These are phyloP conservation scores for Echinochloa phyllopogon DNA, from an alignment of 176 grass and related monocot species.

Conservation along the genomic window DNA sequence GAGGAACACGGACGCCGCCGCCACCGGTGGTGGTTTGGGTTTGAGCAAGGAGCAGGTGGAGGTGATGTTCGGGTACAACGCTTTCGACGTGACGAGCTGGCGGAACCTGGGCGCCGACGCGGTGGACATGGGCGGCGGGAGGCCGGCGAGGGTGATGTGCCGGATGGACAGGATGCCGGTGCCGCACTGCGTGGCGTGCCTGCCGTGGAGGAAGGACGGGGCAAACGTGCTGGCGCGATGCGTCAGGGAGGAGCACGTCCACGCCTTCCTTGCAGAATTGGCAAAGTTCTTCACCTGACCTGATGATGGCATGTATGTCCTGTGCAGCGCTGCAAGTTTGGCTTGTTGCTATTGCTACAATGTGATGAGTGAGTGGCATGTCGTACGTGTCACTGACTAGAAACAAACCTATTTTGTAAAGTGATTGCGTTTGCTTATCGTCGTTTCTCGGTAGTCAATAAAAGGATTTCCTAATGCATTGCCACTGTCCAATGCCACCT, in stretches of 20 bases:
- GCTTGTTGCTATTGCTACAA: neutral
- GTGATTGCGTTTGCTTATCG: too few species aligned
- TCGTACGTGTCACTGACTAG: too few species aligned
- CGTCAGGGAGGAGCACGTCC: conserved; percentile 24
- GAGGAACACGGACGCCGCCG: neutral
- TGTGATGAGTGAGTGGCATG: neutral
- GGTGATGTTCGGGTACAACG: conserved; percentile 37
- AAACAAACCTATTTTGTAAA: too few species aligned
- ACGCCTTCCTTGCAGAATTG: neutral
- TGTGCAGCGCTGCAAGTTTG: neutral
- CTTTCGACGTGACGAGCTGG: conserved; percentile 38
- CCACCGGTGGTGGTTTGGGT: neutral
- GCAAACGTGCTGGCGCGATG: conserved; percentile 30
- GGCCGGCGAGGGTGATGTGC: conserved; percentile 36
- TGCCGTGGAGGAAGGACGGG: conserved; percentile 28
- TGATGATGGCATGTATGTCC: too few species aligned
- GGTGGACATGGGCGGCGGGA: conserved; percentile 26
- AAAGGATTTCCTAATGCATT: too few species aligned
- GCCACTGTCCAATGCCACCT: too few species aligned
- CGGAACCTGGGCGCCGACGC: conserved; percentile 30
- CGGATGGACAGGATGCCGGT: neutral
- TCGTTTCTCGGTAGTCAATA: too few species aligned
- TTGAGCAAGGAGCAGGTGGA: neutral
- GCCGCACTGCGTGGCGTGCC: conserved; percentile 35
- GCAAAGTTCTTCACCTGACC: neutral